Evolutionary conservation across 768 basidiomycete species (phyloP).

Genomic region (Mycena chlorophos): DNA sequence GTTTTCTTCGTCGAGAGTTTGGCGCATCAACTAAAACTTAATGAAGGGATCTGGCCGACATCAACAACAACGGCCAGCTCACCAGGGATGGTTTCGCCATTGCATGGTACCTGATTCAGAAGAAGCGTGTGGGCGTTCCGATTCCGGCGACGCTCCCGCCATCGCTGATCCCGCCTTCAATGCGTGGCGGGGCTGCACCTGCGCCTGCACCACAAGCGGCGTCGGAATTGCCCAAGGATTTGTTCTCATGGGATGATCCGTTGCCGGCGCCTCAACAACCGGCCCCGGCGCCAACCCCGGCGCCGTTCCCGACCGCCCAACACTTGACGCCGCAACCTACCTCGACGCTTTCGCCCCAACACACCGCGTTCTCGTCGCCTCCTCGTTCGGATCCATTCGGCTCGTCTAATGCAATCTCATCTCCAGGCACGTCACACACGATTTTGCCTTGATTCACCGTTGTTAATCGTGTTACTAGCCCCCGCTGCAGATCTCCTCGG

Average conservation of each 20-base stretch:
- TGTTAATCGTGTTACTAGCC: slow-evolving; percentile 16
- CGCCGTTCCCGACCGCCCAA: slow-evolving; percentile 31
- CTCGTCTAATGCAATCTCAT: slow-evolving; percentile 28
- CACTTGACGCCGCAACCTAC: slow-evolving; percentile 33
- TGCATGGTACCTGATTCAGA: slow-evolving; percentile 90
- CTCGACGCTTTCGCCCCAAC: too few relatives aligned
- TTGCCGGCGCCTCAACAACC: slow-evolving; percentile 46
- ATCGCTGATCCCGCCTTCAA: slow-evolving; percentile 79
- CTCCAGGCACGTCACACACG: slow-evolving; percentile 28
- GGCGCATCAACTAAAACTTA: slow-evolving; percentile 8
- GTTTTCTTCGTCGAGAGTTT: slow-evolving; percentile 27
- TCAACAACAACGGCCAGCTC: slow-evolving; percentile 82
- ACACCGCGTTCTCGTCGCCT: slow-evolving; percentile 29
- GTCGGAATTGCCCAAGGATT: slow-evolving; percentile 45
- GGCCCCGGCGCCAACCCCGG: slow-evolving; percentile 42
- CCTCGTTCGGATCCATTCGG: slow-evolving; percentile 55
- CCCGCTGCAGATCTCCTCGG: slow-evolving; percentile 58
- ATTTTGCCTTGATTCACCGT: slow-evolving; percentile 5
- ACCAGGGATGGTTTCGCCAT: slow-evolving; percentile 94
- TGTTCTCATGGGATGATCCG: slow-evolving; percentile 57
- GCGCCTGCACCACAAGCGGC: slow-evolving; percentile 40
- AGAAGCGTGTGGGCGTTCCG: slow-evolving; percentile 76
- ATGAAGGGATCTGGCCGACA: slow-evolving; percentile 88
- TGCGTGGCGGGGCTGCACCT: slow-evolving; percentile 52
- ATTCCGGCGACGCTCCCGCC: slow-evolving; percentile 70